Evolutionary conservation across 164 flowering plant species (phyloP), one percentile per base, ranked within the genome.

Genomic region (Cinnamomum micranthum): DNA sequence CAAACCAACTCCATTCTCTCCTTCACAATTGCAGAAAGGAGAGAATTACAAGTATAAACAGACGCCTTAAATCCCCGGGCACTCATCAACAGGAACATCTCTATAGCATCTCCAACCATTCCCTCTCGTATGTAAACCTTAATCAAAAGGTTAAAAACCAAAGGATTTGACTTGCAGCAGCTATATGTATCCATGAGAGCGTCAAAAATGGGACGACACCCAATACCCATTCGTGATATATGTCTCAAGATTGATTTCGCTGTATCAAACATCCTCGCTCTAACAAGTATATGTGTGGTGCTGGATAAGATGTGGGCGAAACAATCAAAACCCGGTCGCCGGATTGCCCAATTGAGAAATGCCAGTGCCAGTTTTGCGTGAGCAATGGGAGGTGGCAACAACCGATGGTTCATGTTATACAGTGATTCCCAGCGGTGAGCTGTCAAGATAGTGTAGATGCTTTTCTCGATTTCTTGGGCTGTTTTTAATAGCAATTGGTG

Each of bases 391-490:
- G 90, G 83, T 14, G 86, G 77, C 65, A 82, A 77, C 73, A 83
- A 59, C 65, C 73, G 85, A 68, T 90, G 91, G 15, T 85, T 80
- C 98, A 93, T 93, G 75, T 81, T 86, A 80, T 91, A 90, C 80
- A 93, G 76, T 0, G 96, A 93, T 67, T 90, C 93, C 98, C 98
- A 93, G 1, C 98, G 82, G 73, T 87, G 85, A 68, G 90, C 85
- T 2, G 98, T 93, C 23, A 93, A 83, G 72, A 90, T 76, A 19
- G 82, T 71, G 73, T 85, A 89, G 69, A 91, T 84, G 77, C 98
- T 93, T 35, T 83, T 83, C 87, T 90, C 91, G 77, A 82, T 71
- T 47, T 74, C 81, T 65, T 75, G 51, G 20, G 70, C 84, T 79
- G 84, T 71, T 73, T 47, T 52, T 65, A 74, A 69, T 58, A 75